Evolutionary conservation across 2,329 filamentous ascomycete species (phyloP), one percentile per base, ranked within the genome.

Genomic region (Phaeosphaeria sp.): DNA sequence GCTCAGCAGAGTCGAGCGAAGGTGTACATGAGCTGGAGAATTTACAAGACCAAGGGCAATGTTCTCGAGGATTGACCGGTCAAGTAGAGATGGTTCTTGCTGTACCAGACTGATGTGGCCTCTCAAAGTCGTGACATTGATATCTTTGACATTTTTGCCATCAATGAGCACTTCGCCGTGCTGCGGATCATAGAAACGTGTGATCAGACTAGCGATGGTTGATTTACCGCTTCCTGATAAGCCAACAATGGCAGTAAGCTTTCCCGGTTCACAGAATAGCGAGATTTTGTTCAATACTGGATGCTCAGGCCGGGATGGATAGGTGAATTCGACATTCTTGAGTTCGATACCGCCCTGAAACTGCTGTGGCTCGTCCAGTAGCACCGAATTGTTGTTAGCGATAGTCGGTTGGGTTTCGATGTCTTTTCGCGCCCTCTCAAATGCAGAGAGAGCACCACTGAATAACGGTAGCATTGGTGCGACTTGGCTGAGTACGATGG

Each of bases 121-220:
- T 51, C 79, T 61, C 11, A 79, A 58, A 18, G 65, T 66, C 22
- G 71, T 69, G 6, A 79, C 64, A 48, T 80, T 79, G 18, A 80
- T 61, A 8, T 74, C 65, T 17, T 67, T 72, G 36, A 81, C 57
- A 51, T 79, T 72, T 7, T 69, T 63, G 56, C 89, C 92, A 42
- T 81, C 78, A 6, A 81, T 82, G 56, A 87, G 91, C 40, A 74
- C 44, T 44, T 88, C 89, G 6, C 95, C 67, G 18, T 73, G 68
- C n/a, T 67, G 61, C 2, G 78, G 76, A 53, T 81, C 78, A 56
- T 80, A 82, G 39, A 79, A 72, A 17, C 76, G 64, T 25, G 68
- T 69, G 22, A 77, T 65, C 1, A 81, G 66, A 30, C 69, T 70
- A 6, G 77, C 76, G 22, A 80, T 73, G 0, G 79, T 80, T 1